A percentile compares a stretch with the other conserved stretches of the same genome.
These are phyloP conservation scores for Alnus rubra DNA, from an alignment of 306 rosid genomes.

Conservation along the genomic window DNA sequence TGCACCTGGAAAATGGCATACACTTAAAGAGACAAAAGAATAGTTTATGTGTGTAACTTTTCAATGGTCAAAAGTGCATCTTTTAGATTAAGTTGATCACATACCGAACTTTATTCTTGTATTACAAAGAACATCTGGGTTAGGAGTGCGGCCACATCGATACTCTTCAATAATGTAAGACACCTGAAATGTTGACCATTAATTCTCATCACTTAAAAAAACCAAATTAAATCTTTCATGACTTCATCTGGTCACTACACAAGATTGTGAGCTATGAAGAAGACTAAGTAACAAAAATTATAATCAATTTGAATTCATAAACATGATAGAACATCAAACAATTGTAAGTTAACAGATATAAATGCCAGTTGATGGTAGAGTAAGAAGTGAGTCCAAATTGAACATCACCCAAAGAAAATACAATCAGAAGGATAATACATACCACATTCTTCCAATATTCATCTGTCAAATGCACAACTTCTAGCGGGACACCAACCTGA, in stretches of 20 bases:
- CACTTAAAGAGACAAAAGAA: conserved; percentile 11
- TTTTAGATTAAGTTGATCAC: conserved; percentile 19
- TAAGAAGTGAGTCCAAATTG: neutral
- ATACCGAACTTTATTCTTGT: conserved; percentile 94
- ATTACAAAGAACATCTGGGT: conserved; percentile 93
- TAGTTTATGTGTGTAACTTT: neutral
- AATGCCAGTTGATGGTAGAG: neutral
- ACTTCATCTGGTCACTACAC: neutral
- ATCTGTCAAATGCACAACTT: conserved; percentile 92
- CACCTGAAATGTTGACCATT: conserved; percentile 50
- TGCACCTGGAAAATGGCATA: conserved; percentile 55
- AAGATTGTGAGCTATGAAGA: conserved; percentile 12
- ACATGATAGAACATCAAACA: neutral
- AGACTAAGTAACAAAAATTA: conserved; percentile 7
- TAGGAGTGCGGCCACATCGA: conserved; percentile 90
- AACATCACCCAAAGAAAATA: conserved; percentile 1
- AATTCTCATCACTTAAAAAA: conserved; percentile 16
- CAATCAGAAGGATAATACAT: conserved; percentile 14
- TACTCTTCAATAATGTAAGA: conserved; percentile 86
- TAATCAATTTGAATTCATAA: conserved; percentile 3
- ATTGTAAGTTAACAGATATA: neutral
- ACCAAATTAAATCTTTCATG: neutral
- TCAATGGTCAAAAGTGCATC: conserved; percentile 3
- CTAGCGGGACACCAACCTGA: conserved; percentile 77
- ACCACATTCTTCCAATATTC: conserved; percentile 96